phyloP scores from a whole-genome alignment of 2,329 filamentous ascomycete genomes.

The Lachnellula occidentalis region DNA sequence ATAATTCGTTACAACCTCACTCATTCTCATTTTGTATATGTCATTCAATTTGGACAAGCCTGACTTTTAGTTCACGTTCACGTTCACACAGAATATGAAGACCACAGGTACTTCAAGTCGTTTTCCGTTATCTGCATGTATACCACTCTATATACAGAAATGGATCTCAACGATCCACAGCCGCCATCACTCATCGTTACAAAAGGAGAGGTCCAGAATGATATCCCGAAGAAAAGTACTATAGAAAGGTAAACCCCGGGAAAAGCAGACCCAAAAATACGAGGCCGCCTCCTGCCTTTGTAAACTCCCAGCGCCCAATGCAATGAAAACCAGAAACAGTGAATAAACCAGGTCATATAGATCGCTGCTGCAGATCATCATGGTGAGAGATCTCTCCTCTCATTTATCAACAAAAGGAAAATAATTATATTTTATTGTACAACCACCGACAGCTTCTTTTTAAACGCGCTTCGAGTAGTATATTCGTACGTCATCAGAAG shows the following conservation, averaged over 20 bases:
- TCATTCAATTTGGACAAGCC: too few relatives aligned
- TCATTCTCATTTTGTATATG: too few relatives aligned
- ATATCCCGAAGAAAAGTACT: background rate
- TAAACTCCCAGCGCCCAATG: conserved; percentile 28
- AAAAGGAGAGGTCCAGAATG: conserved; percentile 4
- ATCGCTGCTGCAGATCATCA: conserved; percentile 48
- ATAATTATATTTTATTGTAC: conserved; percentile 31
- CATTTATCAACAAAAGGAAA: conserved; percentile 33
- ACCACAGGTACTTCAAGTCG: background rate
- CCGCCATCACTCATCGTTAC: background rate
- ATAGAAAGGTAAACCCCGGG: background rate
- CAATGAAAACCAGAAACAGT: conserved; percentile 22
- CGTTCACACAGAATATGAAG: background rate
- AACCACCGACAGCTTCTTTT: conserved; percentile 8
- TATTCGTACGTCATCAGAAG: conserved; percentile 17
- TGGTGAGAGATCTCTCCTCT: conserved; percentile 32
- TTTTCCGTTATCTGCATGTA: conserved; percentile 10
- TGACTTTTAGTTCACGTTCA: background rate
- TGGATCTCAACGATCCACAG: background rate
- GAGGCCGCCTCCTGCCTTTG: conserved; percentile 7
- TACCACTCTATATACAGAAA: conserved; percentile 12
- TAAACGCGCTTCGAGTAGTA: conserved; percentile 1
- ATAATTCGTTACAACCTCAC: too few relatives aligned
- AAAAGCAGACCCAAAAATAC: background rate
- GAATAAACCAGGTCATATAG: conserved; percentile 36